Conservation (phyloP, 2,329 filamentous ascomycete species). For the Verticillium nubilum region DNA sequence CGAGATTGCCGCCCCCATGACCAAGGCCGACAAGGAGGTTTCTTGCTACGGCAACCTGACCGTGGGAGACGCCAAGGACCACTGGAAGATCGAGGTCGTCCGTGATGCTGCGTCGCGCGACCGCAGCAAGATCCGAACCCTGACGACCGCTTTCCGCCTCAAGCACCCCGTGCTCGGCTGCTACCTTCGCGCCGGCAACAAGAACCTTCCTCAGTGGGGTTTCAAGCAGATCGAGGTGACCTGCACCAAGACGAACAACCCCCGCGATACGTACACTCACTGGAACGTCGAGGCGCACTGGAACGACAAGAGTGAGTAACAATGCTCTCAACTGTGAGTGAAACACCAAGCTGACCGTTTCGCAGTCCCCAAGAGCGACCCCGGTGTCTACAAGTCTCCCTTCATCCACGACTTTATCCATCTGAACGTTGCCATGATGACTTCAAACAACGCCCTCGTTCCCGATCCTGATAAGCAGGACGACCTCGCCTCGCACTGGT, state of each 20-base stretch:
- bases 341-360: background rate
- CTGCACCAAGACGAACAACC: conserved; percentile 89
- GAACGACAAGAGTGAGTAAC: conserved; percentile 64
- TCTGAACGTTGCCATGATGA: conserved; percentile 99
- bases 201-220: conserved; percentile 96
- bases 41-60: conserved; percentile 95
- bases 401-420: conserved; percentile 98
- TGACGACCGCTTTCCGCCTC: conserved; percentile 89
- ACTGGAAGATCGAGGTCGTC: conserved; percentile 92
- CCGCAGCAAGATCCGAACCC: conserved; percentile 76
- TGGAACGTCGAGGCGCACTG: conserved; percentile 97
- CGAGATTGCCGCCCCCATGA: conserved; percentile 78
- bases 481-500: conserved; percentile 91
- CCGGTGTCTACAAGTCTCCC: conserved; percentile 89
- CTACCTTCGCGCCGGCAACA: conserved; percentile 91
- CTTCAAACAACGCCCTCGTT: conserved; percentile 96
- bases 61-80: conserved; percentile 93
- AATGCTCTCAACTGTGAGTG: background rate
- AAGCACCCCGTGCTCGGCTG: conserved; percentile 78
- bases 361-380: conserved; percentile 74
- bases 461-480: conserved; percentile 99
- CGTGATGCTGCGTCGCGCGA: conserved; percentile 84
- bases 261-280: conserved; percentile 89
- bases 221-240: conserved; percentile 99
- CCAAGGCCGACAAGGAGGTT: conserved; percentile 87